Evolutionary conservation across 768 basidiomycete genomes (phyloP), one percentile per base, ranked within the genome.

Genomic region (Omphalotus guepiniiformis): DNA sequence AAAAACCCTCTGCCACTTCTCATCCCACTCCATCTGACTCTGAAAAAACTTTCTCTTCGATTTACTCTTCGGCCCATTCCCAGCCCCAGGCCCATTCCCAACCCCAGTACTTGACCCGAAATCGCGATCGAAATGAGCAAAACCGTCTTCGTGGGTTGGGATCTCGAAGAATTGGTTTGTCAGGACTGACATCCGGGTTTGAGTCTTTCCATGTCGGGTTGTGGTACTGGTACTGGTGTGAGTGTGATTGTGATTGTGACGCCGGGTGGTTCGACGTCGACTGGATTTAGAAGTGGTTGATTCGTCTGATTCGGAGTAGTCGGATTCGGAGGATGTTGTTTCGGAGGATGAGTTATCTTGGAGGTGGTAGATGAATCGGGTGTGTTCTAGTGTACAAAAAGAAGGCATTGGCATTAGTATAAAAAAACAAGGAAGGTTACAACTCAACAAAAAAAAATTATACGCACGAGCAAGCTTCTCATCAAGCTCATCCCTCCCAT

Each of bases 401-500:
- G 30, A 12, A 30, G 9, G 27, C 22, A 26, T 5, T 26, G 8
- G 23, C 25, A 15, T 36, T 6, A 29, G 39, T 41, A 39, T 29
- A 42, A 7, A 3, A 0, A 21, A 3, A 19, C 29, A 6, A 56
- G 36, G 47, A 37, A 4, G 36, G 19, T 2, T 11, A 42, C 6
- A 11, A 12, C 30, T 12, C 38, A 40, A 13, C 16, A 6, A 25
- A 2, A 26, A 22, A 4, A 28, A 30, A 42, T 4, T 3, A 11
- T n/a, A 69, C 86, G 63, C 60, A 88, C 87, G 84, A 9, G 84
- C 84, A n/a, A 89, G 70, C 39, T 70, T 73, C 48, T 78, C 76
- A 57, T 90, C 88, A 29, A 89, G 56, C 13, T 82, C 77, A 51
- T 90, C 85, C 57, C 67, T 64, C 26, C 62, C 62, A 34, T 49